Evolutionary conservation across 768 basidiomycete species (phyloP), one percentile per base, ranked within the genome.

Genomic region (Lactarius quietus): DNA sequence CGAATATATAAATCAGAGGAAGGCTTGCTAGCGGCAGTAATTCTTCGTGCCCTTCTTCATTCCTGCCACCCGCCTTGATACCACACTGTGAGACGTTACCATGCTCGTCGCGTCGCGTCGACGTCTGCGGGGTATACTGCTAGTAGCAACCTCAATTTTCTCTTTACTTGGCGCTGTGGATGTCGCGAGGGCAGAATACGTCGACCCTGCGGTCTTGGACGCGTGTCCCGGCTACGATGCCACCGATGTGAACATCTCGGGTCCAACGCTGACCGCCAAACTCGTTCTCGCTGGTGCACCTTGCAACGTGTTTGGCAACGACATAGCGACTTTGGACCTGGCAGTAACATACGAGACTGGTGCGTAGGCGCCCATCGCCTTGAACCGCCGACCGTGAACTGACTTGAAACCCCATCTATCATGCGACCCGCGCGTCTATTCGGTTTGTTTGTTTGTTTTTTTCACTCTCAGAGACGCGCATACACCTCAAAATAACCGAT

Each of bases 401-500:
- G 33, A 33, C 38, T 14, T 3, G 38, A 3, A 15, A 6, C 14
- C 8, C 36, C 36, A 10, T 36, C 36, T 12, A 36, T 14, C 38
- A 39, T n/a, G n/a, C n/a, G n/a, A n/a, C n/a, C 15, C 39, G 3
- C 17, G 39, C 12, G 39, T 39, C 39, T 39, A 39, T 39, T 15
- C 14, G 3, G 39, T 45, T 45, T 45, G 23, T 48, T 51, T 51
- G 3, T 1, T 23, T 23, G 3, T 7, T 43, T 20, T 43, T n/a
- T n/a, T 45, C n/a, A 1, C 33, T 33, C 15, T 26, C 66, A 86
- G 85, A 72, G 6, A 79, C 80, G 33, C 84, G 87, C 28, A 83
- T 89, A 26, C 87, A 88, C 65, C 73, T 88, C 65, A 87, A 87
- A 72, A 84, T 88, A 59, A 80, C 79, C 0, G 86, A 89, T 67